Conservation (phyloP, 306 rosid genomes). For the Fagus crenata region DNA sequence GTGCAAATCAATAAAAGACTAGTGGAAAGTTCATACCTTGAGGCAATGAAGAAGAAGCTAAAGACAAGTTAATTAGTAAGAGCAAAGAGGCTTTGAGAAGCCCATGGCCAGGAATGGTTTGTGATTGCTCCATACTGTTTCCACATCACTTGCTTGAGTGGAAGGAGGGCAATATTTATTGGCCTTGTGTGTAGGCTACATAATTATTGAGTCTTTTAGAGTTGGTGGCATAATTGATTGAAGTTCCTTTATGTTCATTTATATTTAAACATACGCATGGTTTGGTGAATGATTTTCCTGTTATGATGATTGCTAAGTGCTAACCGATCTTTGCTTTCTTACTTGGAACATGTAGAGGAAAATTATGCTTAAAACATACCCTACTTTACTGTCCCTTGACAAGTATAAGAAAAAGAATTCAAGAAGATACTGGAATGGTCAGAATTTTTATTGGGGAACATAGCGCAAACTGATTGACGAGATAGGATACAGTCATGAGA, state of each 20-base stretch:
- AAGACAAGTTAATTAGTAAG: slow-evolving; percentile 28
- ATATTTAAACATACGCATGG: slow-evolving; percentile 48
- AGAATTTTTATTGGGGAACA: slow-evolving; percentile 1
- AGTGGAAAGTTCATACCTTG: slow-evolving; percentile 41
- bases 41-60: slow-evolving; percentile 38
- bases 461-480: not conserved
- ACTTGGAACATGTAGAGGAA: slow-evolving; percentile 9
- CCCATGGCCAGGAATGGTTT: slow-evolving; percentile 20
- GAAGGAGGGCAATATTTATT: slow-evolving; percentile 39
- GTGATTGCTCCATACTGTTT: slow-evolving; percentile 40
- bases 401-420: slow-evolving; percentile 24
- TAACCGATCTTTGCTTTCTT: not conserved
- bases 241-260: slow-evolving; percentile 21
- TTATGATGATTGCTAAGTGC: slow-evolving; percentile 35
- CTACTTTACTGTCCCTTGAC: slow-evolving; percentile 23
- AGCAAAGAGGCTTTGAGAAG: slow-evolving; percentile 34
- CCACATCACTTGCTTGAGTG: slow-evolving; percentile 18
- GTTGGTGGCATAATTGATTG: slow-evolving; percentile 45
- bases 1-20: not conserved
- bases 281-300: slow-evolving; percentile 38
- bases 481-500: not conserved
- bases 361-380: not conserved
- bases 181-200: slow-evolving; percentile 25
- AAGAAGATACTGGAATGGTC: slow-evolving; percentile 3
- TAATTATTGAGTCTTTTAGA: slow-evolving; percentile 23